Conservation (phyloP, 148 eudicot species). For the Fallopia convolvulus region DNA sequence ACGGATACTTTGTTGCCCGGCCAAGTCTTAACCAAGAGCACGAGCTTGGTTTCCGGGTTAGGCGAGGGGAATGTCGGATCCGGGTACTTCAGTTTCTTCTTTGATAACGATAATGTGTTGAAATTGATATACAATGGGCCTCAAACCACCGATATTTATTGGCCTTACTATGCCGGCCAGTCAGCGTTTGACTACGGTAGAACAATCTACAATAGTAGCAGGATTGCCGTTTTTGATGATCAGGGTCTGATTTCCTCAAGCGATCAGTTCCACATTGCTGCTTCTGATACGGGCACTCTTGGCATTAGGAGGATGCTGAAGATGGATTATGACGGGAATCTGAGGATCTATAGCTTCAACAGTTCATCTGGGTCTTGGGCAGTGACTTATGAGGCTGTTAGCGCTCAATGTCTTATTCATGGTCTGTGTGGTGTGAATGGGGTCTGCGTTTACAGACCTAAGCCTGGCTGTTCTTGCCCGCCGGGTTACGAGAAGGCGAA, state of each 20-base stretch:
- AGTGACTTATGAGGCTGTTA: slow-evolving; percentile 41
- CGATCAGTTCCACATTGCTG: slow-evolving; percentile 32
- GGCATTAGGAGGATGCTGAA: slow-evolving; percentile 33
- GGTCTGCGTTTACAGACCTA: slow-evolving; percentile 36
- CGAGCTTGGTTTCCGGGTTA: slow-evolving; percentile 22
- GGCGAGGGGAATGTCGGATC: slow-evolving; percentile 27
- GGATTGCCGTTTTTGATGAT: slow-evolving; percentile 33
- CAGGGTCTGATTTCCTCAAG: slow-evolving; percentile 32
- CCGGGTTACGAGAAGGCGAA: slow-evolving; percentile 28
- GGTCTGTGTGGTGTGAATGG: slow-evolving; percentile 59
- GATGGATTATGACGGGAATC: slow-evolving; percentile 37
- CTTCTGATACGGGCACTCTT: slow-evolving; percentile 31
- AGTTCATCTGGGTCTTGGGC: slow-evolving; percentile 29
- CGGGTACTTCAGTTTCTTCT: slow-evolving; percentile 32
- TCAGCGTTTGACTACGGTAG: slow-evolving; percentile 15
- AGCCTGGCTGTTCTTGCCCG: slow-evolving; percentile 43
- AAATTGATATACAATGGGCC: slow-evolving; percentile 27
- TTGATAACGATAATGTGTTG: slow-evolving; percentile 34
- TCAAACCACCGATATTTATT: slow-evolving; percentile 27
- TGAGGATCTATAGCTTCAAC: slow-evolving; percentile 37
- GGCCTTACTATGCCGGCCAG: slow-evolving; percentile 23
- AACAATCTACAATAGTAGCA: slow-evolving; percentile 30
- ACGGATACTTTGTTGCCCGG: slow-evolving; percentile 43
- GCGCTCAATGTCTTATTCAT: slow-evolving; percentile 30
- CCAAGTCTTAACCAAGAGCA: slow-evolving; percentile 23